Base-by-base conservation (phyloP, 306 rosid species). In the Oxytropis ochrocephala region DNA sequence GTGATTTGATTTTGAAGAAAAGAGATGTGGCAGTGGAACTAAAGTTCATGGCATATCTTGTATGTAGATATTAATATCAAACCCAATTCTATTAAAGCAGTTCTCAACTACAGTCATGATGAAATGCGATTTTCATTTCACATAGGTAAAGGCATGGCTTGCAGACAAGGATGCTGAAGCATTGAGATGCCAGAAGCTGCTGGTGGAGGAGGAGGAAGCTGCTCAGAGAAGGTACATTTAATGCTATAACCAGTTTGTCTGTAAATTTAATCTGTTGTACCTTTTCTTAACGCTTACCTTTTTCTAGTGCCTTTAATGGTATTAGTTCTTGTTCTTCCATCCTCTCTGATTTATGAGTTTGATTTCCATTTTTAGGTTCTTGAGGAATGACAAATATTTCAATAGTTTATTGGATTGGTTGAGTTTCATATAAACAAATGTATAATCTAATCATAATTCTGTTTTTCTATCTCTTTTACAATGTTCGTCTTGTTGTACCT, bases 81-180 rank as follows among this genome's bases (percentile, higher is more conserved):
- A 58, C 56, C 42, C 41, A 38, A 18, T 75, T 42, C 27, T 38
- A 35, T 68, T 44, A 29, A 16, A 50, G 61, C 42, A 73, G 54
- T 53, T 67, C 1, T 69, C 36, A 43, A 55, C 67, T 32, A 27
- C 57, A 16, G 21, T 77, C 53, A 57, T 72, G 75, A 72, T 71
- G 53, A 41, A 49, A 50, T 76, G 55, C 56, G 62, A 50, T n/a
- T 75, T 47, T 39, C 69, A 56, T 67, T 78, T 61, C 53, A 17
- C 57, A 70, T 55, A 94, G 99, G 84, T 91, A 52, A 87, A 82
- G 52, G 90, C 85, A 58, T 94, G 99, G 96, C 86, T 87, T 24
- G 87, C 91, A 67, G 96, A 88, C 81, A 89, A 88, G 83, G 95
- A 94, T 55, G 92, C 92, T n/a, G 99, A 91, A 89, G 89, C 96